These are phyloP conservation scores for Eutrema salsugineum DNA, from an alignment of 441 rosid genomes.

Conservation along the genomic window DNA sequence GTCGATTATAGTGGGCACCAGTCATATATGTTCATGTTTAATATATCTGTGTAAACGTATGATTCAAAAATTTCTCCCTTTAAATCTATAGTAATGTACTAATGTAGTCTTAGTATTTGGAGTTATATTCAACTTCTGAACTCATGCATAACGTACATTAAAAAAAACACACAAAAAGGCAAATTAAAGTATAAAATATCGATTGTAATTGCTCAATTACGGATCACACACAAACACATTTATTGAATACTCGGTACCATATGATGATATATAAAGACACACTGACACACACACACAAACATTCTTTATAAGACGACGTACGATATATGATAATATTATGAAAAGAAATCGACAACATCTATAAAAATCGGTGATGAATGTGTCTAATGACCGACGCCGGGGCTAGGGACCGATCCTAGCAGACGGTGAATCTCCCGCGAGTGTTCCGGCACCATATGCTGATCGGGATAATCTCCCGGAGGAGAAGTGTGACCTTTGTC, in stretches of 20 bases:
- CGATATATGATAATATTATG: not conserved
- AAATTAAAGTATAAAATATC: not conserved
- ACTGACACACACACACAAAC: conserved; percentile 6
- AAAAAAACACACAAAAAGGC: no score
- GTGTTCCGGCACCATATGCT: conserved; percentile 8
- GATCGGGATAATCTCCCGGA: conserved; percentile 8
- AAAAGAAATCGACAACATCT: not conserved
- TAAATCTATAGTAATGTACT: not conserved
- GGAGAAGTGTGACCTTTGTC: conserved; percentile 32
- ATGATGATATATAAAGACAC: conserved; percentile 4
- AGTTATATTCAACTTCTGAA: not conserved
- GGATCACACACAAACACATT: conserved; percentile 1
- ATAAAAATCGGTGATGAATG: not conserved
- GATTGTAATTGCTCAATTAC: conserved; percentile 8
- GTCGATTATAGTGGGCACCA: not conserved
- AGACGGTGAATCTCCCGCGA: conserved; percentile 15
- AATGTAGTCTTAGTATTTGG: not conserved
- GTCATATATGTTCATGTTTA: not conserved
- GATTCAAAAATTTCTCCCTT: not conserved
- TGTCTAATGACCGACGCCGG: conserved; percentile 34
- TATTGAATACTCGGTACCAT: not conserved
- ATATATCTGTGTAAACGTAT: not conserved
- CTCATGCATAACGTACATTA: no score
- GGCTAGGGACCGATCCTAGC: conserved; percentile 32
- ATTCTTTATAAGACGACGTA: not conserved